Percentiles rank a stretch among this genome's conserved stretches.
phyloP scores from a whole-genome alignment of 2,329 filamentous ascomycete species.

The Claviceps maximensis region DNA sequence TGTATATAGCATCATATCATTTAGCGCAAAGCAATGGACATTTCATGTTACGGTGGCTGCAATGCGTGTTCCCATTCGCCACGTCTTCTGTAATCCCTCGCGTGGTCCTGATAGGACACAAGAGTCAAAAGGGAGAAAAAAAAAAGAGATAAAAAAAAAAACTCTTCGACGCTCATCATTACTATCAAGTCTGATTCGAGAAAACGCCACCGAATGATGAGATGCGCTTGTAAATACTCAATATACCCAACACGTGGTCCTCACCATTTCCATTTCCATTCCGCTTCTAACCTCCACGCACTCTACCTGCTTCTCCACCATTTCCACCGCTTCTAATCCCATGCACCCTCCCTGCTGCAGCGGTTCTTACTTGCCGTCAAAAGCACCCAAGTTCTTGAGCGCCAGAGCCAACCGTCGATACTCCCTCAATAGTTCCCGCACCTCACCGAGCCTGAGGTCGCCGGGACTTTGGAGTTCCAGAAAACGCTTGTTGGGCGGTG shows the following conservation, averaged over 20 bases:
- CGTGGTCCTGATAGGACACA: too few relatives aligned
- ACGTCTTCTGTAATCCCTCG: too few relatives aligned
- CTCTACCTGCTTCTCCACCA: too few relatives aligned
- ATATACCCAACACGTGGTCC: neutral
- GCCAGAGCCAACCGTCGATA: constrained; percentile 58
- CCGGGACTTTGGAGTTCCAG: constrained; percentile 57
- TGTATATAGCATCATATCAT: neutral
- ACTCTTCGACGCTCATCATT: too few relatives aligned
- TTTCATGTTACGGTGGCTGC: too few relatives aligned
- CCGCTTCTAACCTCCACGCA: too few relatives aligned
- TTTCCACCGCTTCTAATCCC: neutral
- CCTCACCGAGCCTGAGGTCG: constrained; percentile 61
- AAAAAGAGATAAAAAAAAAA: neutral
- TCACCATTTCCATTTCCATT: neutral
- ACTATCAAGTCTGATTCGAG: too few relatives aligned
- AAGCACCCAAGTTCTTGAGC: constrained; percentile 48
- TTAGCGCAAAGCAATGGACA: neutral
- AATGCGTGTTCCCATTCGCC: too few relatives aligned
- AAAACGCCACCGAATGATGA: neutral
- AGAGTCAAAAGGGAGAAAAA: neutral
- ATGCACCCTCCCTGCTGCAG: neutral
- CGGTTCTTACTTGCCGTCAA: constrained; percentile 28
- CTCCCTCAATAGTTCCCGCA: constrained; percentile 57
- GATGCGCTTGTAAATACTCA: neutral
- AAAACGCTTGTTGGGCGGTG: constrained; percentile 59